Base-by-base conservation (phyloP, 352 stramenopile genomes). In the Globisporangium parvum region DNA sequence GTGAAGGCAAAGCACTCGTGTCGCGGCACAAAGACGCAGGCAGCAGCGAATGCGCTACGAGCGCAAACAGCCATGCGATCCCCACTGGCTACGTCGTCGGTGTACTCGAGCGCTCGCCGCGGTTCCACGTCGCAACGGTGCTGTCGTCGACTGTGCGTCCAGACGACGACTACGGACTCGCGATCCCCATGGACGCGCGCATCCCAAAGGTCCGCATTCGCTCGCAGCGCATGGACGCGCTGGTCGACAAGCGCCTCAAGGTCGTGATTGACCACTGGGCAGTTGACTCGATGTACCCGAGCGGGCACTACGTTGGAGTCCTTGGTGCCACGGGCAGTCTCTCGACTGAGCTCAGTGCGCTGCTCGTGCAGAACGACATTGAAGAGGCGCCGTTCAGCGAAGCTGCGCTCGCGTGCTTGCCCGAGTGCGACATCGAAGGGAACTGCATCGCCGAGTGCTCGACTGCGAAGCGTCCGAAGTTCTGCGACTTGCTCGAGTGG, bases 301-400 rank as follows among this genome's bases (percentile, higher is more conserved):
- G 69, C 31, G 85, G 85, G 35, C 85, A 94, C 65, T 94, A 94
- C 65, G 77, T 87, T 31, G 71, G 78, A 9, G 73, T 93, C 23
- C 63, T 94, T 6, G 85, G 85, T 15, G 61, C 70, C 9, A 70
- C 69, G 0, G 80, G 83, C 20, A 76, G 66, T 40, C 67, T 94
- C 8, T 69, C 80, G 21, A 95, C 85, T 3, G 88, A 96, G 53
- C 70, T 96, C 2, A 87, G 71, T 10, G 84, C 87, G 26, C 60
- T 96, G 46, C 76, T 96, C 0, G 80, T 94, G 28, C 65, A 92
- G 47, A 81, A 94, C 44, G 82, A 91, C 48, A 82, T 93, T 46
- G 75, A 88, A 21, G 85, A 94, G 42, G 67, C 80, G 15, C 80
- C 79, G 33, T 96, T 96, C 62, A 93, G 87, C 58, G 86, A 95